These are phyloP conservation scores for Secale cereale DNA, from an alignment of 176 grass and related monocot genomes.

Conservation along the genomic window DNA sequence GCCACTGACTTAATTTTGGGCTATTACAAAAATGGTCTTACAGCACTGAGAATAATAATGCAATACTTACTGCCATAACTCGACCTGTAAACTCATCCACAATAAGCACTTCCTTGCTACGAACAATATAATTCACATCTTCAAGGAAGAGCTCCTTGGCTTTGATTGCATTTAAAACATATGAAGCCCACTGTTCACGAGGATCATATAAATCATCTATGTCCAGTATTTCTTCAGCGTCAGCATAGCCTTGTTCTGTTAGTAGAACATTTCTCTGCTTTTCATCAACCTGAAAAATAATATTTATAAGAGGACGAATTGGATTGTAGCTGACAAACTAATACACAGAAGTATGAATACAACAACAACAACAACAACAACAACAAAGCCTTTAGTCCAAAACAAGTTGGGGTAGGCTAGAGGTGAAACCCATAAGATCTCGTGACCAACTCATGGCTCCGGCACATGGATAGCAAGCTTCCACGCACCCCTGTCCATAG, in stretches of 20 bases:
- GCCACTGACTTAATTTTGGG: constrained; percentile 12
- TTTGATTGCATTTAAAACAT: constrained; percentile 94
- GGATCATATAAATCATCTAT: constrained; percentile 99
- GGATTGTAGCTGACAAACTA: background rate
- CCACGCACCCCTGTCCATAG: too few species aligned
- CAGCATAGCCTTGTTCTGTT: constrained; percentile 91
- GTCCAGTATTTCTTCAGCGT: constrained; percentile 93
- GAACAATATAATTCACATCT: constrained; percentile 97
- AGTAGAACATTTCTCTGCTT: constrained; percentile 94
- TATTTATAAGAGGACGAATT: constrained; percentile 22
- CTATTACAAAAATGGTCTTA: constrained; percentile 5
- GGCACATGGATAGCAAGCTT: too few species aligned
- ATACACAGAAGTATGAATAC: constrained; percentile 9
- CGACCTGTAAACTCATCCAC: constrained; percentile 98
- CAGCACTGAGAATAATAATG: background rate
- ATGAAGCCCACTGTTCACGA: constrained; percentile 98
- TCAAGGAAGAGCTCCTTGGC: constrained; percentile 96
- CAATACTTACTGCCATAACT: constrained; percentile 86
- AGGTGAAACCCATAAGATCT: too few species aligned
- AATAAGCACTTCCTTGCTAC: constrained; percentile 95
- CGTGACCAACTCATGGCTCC: too few species aligned
- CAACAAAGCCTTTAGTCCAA: too few species aligned
- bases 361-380: too few species aligned
- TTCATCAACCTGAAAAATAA: constrained; percentile 88
- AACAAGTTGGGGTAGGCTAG: too few species aligned